These are phyloP conservation scores for Cystofilobasidium bisporidii DNA, from an alignment of 768 basidiomycete genomes.

Conservation along the genomic window DNA sequence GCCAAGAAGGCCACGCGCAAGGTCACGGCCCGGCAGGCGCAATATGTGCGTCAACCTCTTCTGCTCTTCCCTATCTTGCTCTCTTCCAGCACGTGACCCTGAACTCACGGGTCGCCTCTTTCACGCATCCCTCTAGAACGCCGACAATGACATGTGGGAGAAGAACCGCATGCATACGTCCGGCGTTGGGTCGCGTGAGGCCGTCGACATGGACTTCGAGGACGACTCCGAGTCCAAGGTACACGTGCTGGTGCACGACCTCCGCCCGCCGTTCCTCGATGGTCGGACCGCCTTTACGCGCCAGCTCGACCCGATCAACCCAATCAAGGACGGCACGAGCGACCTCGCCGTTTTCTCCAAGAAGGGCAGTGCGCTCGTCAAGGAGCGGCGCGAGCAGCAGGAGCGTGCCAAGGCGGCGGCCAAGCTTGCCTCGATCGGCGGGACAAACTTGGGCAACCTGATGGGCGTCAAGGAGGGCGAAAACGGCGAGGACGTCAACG, in stretches of 20 bases:
- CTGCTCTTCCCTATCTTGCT: too few relatives aligned
- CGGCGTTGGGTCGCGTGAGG: conserved; percentile 77
- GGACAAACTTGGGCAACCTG: conserved; percentile 90
- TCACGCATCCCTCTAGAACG: conserved; percentile 53
- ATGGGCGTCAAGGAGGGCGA: conserved; percentile 96
- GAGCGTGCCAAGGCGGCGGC: conserved; percentile 90
- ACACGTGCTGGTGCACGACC: conserved; percentile 92
- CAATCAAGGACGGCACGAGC: conserved; percentile 81
- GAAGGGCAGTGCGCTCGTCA: conserved; percentile 89
- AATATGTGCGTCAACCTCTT: conserved; percentile 82
- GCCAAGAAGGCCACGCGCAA: conserved; percentile 68
- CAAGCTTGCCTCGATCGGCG: conserved; percentile 81
- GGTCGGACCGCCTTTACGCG: conserved; percentile 92
- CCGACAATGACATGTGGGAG: conserved; percentile 98
- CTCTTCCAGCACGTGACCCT: too few relatives aligned
- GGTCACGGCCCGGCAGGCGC: conserved; percentile 87
- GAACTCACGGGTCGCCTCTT: too few relatives aligned
- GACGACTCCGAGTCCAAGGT: conserved; percentile 84
- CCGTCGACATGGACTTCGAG: conserved; percentile 86
- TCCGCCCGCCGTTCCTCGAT: conserved; percentile 96
- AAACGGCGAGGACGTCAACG: conserved; percentile 67
- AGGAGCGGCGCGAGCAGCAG: conserved; percentile 91
- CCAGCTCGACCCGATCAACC: conserved; percentile 94
- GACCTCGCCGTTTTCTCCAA: conserved; percentile 94
- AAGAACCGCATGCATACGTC: conserved; percentile 95